Conservation (phyloP, 2,329 filamentous ascomycete species). For the Venturia asperata region DNA sequence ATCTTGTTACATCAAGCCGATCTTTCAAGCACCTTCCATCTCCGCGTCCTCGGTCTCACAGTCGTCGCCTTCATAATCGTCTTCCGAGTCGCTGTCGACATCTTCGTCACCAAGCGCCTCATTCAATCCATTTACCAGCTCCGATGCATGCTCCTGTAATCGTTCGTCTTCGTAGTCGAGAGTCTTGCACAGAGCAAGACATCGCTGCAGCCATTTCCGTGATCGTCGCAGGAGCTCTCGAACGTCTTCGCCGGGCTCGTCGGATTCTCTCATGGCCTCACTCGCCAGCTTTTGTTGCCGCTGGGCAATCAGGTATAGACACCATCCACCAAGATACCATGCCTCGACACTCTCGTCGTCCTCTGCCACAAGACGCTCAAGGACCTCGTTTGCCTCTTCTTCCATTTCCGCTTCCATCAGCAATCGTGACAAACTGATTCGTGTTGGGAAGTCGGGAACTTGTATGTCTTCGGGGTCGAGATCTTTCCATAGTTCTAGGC, state of each 20-base stretch:
- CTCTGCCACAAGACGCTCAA: constrained; percentile 76
- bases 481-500: constrained; percentile 76
- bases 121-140: constrained; percentile 53
- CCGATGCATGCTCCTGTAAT: constrained; percentile 65
- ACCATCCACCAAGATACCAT: constrained; percentile 97
- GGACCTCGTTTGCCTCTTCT: constrained; percentile 72
- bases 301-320: constrained; percentile 70
- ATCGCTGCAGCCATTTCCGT: constrained; percentile 74
- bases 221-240: constrained; percentile 63
- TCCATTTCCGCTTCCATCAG: constrained; percentile 88
- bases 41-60: constrained; percentile 28
- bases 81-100: constrained; percentile 32
- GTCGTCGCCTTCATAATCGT: constrained; percentile 29
- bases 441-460: constrained; percentile 78
- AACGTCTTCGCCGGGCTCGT: constrained; percentile 30
- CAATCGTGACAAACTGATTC: constrained; percentile 75
- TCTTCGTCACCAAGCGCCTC: constrained; percentile 38
- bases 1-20: neutral
- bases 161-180: constrained; percentile 82
- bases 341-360: constrained; percentile 93
- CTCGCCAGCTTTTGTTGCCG: constrained; percentile 48
- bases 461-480: constrained; percentile 62
- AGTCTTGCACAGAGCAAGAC: constrained; percentile 67
- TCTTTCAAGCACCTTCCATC: constrained; percentile 13
- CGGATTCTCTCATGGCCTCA: constrained; percentile 10